These are phyloP conservation scores for Coprinellus micaceus DNA, from an alignment of 768 basidiomycete genomes.

Conservation along the genomic window DNA sequence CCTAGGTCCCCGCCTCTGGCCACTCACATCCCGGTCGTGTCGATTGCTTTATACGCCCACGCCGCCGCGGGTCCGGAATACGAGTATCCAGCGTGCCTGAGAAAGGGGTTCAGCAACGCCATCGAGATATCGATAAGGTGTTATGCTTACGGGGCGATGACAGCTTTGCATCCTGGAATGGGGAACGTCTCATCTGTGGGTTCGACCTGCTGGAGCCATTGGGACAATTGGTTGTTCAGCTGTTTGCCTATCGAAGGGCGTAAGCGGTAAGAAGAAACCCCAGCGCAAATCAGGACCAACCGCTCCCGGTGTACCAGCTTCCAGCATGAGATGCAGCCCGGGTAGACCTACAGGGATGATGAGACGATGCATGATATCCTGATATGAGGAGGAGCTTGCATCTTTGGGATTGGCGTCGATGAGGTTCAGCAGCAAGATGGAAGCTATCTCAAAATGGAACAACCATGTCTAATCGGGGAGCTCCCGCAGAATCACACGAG, in stretches of 20 bases:
- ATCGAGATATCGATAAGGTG: not conserved
- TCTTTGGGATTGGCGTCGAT: not conserved
- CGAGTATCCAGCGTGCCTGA: conserved; percentile 91
- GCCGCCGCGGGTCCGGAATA: conserved; percentile 94
- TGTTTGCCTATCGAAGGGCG: conserved; percentile 44
- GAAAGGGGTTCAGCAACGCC: not conserved
- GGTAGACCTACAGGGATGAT: not conserved
- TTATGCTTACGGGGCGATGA: conserved; percentile 80
- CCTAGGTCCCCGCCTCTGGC: conserved; percentile 6
- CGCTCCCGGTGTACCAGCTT: conserved; percentile 80
- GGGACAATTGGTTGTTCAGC: conserved; percentile 58
- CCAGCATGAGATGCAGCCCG: conserved; percentile 80
- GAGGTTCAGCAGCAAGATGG: not conserved
- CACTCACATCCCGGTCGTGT: conserved; percentile 74
- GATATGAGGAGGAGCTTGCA: conserved; percentile 3
- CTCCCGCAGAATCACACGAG: not conserved
- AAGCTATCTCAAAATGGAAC: conserved; percentile 5
- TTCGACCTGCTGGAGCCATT: conserved; percentile 59
- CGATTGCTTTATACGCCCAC: conserved; percentile 92
- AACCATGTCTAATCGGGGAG: not conserved
- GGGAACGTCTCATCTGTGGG: conserved; percentile 51
- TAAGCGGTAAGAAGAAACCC: no score
- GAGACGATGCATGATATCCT: not conserved
- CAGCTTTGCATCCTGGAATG: conserved; percentile 67
- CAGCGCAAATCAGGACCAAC: no score